phyloP scores from a whole-genome alignment of 1,139 yeast species.

The Saccharomyces hybrid region DNA sequence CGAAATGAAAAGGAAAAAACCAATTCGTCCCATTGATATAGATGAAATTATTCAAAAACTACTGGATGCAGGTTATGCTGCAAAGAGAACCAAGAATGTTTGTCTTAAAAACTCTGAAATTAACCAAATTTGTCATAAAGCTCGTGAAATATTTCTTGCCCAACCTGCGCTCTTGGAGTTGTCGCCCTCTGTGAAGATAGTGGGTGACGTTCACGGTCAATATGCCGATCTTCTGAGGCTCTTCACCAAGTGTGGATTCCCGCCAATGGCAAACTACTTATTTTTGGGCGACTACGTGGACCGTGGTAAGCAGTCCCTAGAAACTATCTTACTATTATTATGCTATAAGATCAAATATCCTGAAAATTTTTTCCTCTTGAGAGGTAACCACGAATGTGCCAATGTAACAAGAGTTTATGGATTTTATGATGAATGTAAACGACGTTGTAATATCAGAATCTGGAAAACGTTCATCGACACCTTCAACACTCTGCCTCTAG shows the following conservation, averaged over 20 bases:
- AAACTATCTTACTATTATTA: conserved; percentile 67
- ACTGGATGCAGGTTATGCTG: conserved; percentile 85
- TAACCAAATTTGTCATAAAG: conserved; percentile 68
- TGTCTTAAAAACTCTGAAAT: conserved; percentile 80
- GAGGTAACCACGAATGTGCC: conserved; percentile 94
- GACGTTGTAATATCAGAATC: conserved; percentile 77
- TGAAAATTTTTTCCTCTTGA: conserved; percentile 74
- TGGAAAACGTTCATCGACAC: conserved; percentile 89
- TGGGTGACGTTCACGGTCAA: conserved; percentile 93
- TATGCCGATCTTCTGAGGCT: conserved; percentile 77
- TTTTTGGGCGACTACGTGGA: conserved; percentile 91
- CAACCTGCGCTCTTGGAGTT: conserved; percentile 81
- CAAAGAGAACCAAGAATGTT: conserved; percentile 78
- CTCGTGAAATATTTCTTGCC: conserved; percentile 71
- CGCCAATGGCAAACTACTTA: conserved; percentile 82
- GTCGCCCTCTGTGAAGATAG: conserved; percentile 90
- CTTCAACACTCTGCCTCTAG: conserved; percentile 81
- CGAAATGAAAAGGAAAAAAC: conserved; percentile 12
- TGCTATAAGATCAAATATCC: conserved; percentile 91
- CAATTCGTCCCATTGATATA: conserved; percentile 45
- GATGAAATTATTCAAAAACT: conserved; percentile 79
- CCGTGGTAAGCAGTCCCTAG: conserved; percentile 83
- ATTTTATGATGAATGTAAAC: conserved; percentile 87
- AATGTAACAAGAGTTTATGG: conserved; percentile 88
- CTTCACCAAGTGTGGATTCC: conserved; percentile 89